phyloP scores from a whole-genome alignment of 805 yeast species.

The Saccharomycopsis sp. region DNA sequence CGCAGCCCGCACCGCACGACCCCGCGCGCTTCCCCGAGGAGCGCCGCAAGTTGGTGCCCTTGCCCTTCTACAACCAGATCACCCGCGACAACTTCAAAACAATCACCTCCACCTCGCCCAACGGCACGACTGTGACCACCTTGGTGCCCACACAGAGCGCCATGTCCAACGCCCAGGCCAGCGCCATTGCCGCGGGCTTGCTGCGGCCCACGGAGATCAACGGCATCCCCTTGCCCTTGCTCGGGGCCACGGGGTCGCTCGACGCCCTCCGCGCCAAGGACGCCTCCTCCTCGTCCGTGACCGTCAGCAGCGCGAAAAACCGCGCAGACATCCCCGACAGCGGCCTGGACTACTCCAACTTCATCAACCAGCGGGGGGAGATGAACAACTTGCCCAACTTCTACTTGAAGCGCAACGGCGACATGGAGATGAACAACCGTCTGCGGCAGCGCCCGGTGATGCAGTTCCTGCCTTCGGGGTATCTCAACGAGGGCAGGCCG shows the following conservation, averaged over 20 bases:
- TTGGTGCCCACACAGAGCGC: slow-evolving; percentile 83
- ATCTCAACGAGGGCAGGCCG: background rate
- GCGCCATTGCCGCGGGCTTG: slow-evolving; percentile 49
- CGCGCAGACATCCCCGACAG: background rate
- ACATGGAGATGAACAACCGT: background rate
- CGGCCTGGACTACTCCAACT: background rate
- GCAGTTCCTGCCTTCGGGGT: slow-evolving; percentile 9
- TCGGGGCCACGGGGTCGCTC: slow-evolving; percentile 65
- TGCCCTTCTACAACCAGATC: slow-evolving; percentile 87
- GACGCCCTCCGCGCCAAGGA: slow-evolving; percentile 8
- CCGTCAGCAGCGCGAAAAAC: background rate
- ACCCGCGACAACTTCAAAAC: slow-evolving; percentile 84
- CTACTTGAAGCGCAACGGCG: background rate
- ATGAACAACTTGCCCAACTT: background rate
- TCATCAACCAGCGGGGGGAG: background rate
- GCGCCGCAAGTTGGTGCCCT: slow-evolving; percentile 49
- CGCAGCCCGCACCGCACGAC: background rate
- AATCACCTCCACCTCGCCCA: slow-evolving; percentile 79
- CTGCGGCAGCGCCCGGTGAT: background rate
- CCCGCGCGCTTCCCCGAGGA: slow-evolving; percentile 22
- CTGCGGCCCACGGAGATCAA: slow-evolving; percentile 53
- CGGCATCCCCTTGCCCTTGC: slow-evolving; percentile 64
- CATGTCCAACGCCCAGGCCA: slow-evolving; percentile 50
- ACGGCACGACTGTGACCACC: slow-evolving; percentile 87
- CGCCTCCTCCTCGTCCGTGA: background rate